Conservation (phyloP, 2,329 filamentous ascomycete species). For the Knoxdaviesia proteae region DNA sequence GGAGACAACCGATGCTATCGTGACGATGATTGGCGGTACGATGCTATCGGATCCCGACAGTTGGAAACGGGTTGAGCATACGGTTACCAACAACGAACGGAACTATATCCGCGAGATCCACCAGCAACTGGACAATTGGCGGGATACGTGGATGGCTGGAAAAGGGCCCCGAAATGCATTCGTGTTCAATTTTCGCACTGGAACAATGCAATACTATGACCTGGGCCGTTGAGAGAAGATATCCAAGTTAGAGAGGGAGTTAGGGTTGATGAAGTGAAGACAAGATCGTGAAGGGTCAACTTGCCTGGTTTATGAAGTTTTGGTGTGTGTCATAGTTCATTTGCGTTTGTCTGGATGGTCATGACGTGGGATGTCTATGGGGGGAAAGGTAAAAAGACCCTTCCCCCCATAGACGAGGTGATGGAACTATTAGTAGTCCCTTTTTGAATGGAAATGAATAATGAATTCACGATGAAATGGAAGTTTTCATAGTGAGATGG, state of each 20-base stretch:
- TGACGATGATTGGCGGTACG: constrained; percentile 57
- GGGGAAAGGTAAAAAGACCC: too few species aligned
- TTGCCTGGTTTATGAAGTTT: too few species aligned
- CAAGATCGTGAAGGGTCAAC: too few species aligned
- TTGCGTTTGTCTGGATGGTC: too few species aligned
- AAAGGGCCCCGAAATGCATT: constrained; percentile 51
- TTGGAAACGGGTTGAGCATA: constrained; percentile 67
- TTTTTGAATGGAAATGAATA: too few species aligned
- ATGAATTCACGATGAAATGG: too few species aligned
- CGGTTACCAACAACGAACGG: constrained; percentile 53
- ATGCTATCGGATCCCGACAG: constrained; percentile 59
- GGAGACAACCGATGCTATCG: constrained; percentile 66
- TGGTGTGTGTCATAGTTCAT: too few species aligned
- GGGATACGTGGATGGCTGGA: constrained; percentile 29
- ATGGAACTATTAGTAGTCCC: too few species aligned
- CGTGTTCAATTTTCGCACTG: constrained; percentile 79
- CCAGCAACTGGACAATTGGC: constrained; percentile 48
- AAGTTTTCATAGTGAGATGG: too few species aligned
- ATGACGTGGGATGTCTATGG: too few species aligned
- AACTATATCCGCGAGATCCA: constrained; percentile 71
- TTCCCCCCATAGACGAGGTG: too few species aligned
- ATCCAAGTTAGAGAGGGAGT: not conserved
- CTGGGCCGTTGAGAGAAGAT: constrained; percentile 15
- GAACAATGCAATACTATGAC: constrained; percentile 71
- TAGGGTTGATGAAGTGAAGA: not conserved